Percentiles rank a stretch among this genome's conserved stretches.
Evolutionary conservation across 140 eudicot genomes (phyloP).

Genomic region (Oenanthe javanica): DNA sequence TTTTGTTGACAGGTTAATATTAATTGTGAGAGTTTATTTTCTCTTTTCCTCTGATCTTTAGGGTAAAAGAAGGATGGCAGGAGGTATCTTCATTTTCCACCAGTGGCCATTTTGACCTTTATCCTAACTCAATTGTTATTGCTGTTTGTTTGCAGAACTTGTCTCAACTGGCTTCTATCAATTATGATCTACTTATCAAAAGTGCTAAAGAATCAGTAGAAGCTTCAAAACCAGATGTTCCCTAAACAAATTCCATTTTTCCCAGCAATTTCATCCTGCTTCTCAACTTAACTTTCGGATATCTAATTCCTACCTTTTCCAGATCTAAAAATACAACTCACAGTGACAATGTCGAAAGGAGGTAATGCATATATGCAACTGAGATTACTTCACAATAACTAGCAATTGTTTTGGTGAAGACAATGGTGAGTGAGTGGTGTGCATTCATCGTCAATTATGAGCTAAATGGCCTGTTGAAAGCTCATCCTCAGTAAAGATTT

Average conservation of each 20-base stretch:
- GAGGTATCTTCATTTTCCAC: neutral
- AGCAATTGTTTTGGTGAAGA: neutral
- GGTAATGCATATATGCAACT: neutral
- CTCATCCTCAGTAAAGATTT: neutral
- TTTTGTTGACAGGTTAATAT: neutral
- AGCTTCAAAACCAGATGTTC: constrained; percentile 35
- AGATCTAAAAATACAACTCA: neutral
- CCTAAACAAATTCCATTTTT: constrained; percentile 20
- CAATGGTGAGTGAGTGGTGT: neutral
- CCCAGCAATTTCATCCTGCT: neutral
- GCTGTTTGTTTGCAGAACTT: constrained; percentile 49
- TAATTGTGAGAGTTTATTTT: no score
- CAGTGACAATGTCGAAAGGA: neutral
- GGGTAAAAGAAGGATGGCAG: neutral
- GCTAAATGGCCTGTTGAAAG: neutral
- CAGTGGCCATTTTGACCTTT: neutral
- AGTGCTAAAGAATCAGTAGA: constrained; percentile 57
- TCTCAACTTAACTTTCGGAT: neutral
- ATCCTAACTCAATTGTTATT: no score
- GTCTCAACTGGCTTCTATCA: constrained; percentile 92
- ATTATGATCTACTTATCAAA: constrained; percentile 75
- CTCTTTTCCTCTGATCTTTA: neutral
- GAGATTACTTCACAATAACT: neutral
- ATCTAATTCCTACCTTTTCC: neutral
- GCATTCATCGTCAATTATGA: no score